Evolutionary conservation across 306 rosid species (phyloP).

Genomic region (Boehmeria nivea): DNA sequence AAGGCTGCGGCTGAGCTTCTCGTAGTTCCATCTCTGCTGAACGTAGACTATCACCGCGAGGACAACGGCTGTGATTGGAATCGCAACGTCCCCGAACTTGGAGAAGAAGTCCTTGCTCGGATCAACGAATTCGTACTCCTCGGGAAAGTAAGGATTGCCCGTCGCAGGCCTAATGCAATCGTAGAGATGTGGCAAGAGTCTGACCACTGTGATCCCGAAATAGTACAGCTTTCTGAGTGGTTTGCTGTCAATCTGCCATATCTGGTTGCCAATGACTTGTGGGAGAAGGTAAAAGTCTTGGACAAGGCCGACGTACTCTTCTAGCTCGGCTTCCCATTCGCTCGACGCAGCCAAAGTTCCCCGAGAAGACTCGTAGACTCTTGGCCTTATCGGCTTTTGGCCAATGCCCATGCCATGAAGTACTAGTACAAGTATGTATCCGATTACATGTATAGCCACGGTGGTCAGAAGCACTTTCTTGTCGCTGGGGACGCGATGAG

Average conservation of each 20-base stretch:
- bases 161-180: slow-evolving; percentile 57
- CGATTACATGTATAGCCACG: slow-evolving; percentile 46
- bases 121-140: slow-evolving; percentile 66
- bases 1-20: slow-evolving; percentile 51
- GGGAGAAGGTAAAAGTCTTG: slow-evolving; percentile 90
- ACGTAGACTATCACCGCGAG: slow-evolving; percentile 54
- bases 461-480: slow-evolving; percentile 53
- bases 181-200: slow-evolving; percentile 80
- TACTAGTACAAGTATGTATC: slow-evolving; percentile 48
- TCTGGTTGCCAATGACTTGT: slow-evolving; percentile 69
- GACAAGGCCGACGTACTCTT: slow-evolving; percentile 78
- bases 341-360: slow-evolving; percentile 28
- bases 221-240: slow-evolving; percentile 79
- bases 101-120: slow-evolving; percentile 69
- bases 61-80: slow-evolving; percentile 54
- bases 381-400: slow-evolving; percentile 33
- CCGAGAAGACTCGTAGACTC: slow-evolving; percentile 14
- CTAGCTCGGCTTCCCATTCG: slow-evolving; percentile 60
- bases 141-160: slow-evolving; percentile 57
- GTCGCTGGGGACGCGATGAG: slow-evolving; percentile 58
- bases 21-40: slow-evolving; percentile 76
- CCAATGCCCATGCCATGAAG: slow-evolving; percentile 39
- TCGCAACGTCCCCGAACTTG: slow-evolving; percentile 64
- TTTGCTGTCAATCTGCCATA: slow-evolving; percentile 71
- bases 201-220: slow-evolving; percentile 69